Evolutionary conservation across 768 basidiomycete genomes (phyloP).

Genomic region (Lentinula edodes): DNA sequence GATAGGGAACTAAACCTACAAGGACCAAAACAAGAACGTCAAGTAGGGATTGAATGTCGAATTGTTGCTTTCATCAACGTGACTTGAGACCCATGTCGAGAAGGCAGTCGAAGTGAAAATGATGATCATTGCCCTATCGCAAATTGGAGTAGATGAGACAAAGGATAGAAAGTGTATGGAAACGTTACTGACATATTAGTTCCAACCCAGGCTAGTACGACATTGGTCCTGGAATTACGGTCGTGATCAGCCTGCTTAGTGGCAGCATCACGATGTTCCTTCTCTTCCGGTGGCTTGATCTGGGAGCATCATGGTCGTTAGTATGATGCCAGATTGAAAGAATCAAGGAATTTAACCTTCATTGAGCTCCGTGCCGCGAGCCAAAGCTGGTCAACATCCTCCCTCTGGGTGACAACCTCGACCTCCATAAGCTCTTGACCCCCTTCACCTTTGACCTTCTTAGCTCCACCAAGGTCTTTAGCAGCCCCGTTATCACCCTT

Average conservation of each 20-base stretch:
- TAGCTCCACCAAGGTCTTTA: slow-evolving; percentile 87
- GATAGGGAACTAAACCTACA: slow-evolving; percentile 26
- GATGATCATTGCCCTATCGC: slow-evolving; percentile 57
- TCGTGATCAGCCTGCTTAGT: slow-evolving; percentile 89
- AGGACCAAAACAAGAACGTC: slow-evolving; percentile 68
- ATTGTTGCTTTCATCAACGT: slow-evolving; percentile 44
- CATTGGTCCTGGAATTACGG: slow-evolving; percentile 79
- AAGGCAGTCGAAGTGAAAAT: slow-evolving; percentile 77
- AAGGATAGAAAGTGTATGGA: neutral
- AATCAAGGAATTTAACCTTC: slow-evolving; percentile 25
- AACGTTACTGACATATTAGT: slow-evolving; percentile 66
- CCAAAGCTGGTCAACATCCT: slow-evolving; percentile 90
- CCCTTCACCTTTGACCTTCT: slow-evolving; percentile 79
- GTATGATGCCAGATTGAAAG: neutral
- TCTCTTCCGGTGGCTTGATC: slow-evolving; percentile 58
- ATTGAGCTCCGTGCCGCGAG: slow-evolving; percentile 66
- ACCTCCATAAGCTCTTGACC: slow-evolving; percentile 88
- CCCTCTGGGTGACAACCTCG: slow-evolving; percentile 72
- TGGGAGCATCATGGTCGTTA: neutral
- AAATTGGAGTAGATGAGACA: neutral
- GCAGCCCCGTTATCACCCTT: slow-evolving; percentile 86
- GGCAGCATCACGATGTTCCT: slow-evolving; percentile 78
- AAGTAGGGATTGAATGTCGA: slow-evolving; percentile 86
- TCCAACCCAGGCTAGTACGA: slow-evolving; percentile 78
- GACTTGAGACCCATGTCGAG: slow-evolving; percentile 59